Evolutionary conservation across 345 rosid species (phyloP).

Genomic region (Populus alba): DNA sequence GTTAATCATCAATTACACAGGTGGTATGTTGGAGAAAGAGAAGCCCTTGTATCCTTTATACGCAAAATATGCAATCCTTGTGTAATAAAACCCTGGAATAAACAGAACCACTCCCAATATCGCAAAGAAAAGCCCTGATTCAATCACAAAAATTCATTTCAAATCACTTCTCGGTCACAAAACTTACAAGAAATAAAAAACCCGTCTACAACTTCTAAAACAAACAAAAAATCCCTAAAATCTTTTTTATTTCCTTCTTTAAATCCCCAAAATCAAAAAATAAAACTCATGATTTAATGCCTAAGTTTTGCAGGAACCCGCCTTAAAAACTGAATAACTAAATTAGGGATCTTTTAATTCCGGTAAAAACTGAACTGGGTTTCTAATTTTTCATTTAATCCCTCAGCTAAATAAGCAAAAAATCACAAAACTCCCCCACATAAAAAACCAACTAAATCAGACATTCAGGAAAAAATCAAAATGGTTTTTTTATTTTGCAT

Average conservation of each 20-base stretch:
- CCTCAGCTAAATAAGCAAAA: background rate
- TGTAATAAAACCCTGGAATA: slow-evolving; percentile 89
- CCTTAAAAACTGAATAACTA: background rate
- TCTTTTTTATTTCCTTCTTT: background rate
- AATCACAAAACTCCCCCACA: background rate
- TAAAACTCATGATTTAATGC: background rate
- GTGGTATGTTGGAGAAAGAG: slow-evolving; percentile 88
- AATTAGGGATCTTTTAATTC: background rate
- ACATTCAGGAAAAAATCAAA: background rate
- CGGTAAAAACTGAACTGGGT: background rate
- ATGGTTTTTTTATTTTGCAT: background rate
- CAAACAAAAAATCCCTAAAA: too few relatives aligned
- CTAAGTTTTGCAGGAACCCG: background rate
- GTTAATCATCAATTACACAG: slow-evolving; percentile 41
- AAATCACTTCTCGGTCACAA: background rate
- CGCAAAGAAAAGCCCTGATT: slow-evolving; percentile 83
- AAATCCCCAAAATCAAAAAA: background rate
- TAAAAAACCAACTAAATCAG: background rate
- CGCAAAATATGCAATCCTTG: slow-evolving; percentile 90
- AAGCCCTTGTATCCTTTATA: slow-evolving; percentile 96
- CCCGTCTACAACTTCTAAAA: too few relatives aligned
- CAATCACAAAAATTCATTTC: background rate
- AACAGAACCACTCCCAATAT: slow-evolving; percentile 78
- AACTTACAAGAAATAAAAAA: background rate
- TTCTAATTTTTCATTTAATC: background rate